Evolutionary conservation across 1,284 basidiomycete species (phyloP).

Genomic region (Dichomitus squalens): DNA sequence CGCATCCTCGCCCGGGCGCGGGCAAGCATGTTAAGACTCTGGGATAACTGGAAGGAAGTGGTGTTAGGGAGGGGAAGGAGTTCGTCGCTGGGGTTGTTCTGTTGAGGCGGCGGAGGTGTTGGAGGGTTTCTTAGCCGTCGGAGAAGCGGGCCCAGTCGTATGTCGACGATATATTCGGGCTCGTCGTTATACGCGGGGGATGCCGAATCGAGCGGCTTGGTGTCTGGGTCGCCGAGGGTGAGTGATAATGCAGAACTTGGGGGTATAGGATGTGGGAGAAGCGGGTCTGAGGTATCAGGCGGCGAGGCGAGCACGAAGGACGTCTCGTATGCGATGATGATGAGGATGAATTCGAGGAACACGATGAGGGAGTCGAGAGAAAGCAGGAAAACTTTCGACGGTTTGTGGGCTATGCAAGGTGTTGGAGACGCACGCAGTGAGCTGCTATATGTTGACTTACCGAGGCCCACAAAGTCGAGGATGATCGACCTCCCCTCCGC

Average conservation of each 20-base stretch:
- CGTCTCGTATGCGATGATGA: conserved; percentile 68
- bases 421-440: background rate
- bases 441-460: conserved; percentile 43
- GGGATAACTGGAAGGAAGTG: conserved; percentile 52
- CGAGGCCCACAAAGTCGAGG: conserved; percentile 76
- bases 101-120: conserved; percentile 37
- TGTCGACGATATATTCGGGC: conserved; percentile 58
- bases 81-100: conserved; percentile 32
- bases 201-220: conserved; percentile 25
- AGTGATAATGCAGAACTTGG: conserved; percentile 24
- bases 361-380: conserved; percentile 68
- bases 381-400: conserved; percentile 65
- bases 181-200: conserved; percentile 20
- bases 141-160: conserved; percentile 54
- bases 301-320: conserved; percentile 37
- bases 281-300: conserved; percentile 36
- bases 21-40: conserved; percentile 54
- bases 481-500: conserved; percentile 59
- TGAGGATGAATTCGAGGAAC: conserved; percentile 61
- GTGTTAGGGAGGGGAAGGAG: conserved; percentile 64
- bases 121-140: conserved; percentile 56
- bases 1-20: conserved; percentile 45
- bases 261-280: conserved; percentile 31
- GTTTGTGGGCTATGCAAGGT: conserved; percentile 48
- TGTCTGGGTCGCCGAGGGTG: conserved; percentile 27